These are phyloP conservation scores for Pythium phragmitis DNA, from an alignment of 352 stramenopile genomes.

Conservation along the genomic window DNA sequence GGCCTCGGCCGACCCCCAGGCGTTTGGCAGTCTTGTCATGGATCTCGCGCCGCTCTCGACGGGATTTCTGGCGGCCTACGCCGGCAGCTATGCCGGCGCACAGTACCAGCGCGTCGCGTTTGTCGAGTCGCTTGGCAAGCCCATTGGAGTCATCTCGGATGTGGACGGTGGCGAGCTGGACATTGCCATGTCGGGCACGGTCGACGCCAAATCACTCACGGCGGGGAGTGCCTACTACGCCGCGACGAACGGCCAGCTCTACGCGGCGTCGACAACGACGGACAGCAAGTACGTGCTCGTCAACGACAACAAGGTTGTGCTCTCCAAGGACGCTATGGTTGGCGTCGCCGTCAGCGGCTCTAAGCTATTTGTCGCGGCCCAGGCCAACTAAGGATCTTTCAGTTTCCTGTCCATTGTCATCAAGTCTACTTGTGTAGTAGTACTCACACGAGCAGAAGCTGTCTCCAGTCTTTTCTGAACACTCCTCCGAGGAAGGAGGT, in stretches of 20 bases:
- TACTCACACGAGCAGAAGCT: too few relatives aligned
- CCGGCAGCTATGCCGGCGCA: constrained; percentile 47
- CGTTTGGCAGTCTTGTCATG: constrained; percentile 49
- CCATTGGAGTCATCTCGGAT: constrained; percentile 70
- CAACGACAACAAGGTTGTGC: constrained; percentile 66
- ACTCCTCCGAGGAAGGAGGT: too few relatives aligned
- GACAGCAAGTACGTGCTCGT: constrained; percentile 60
- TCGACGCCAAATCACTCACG: constrained; percentile 44
- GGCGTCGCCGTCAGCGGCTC: constrained; percentile 60
- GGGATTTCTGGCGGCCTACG: constrained; percentile 57
- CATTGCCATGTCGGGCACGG: constrained; percentile 60
- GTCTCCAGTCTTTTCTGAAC: too few relatives aligned
- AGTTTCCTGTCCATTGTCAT: too few relatives aligned
- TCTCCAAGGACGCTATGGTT: constrained; percentile 76
- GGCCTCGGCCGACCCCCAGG: constrained; percentile 47
- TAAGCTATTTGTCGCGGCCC: constrained; percentile 50
- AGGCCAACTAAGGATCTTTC: constrained; percentile 21
- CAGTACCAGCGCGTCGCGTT: constrained; percentile 72
- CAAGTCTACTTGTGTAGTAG: too few relatives aligned
- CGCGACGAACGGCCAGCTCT: constrained; percentile 59
- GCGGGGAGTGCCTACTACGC: constrained; percentile 66
- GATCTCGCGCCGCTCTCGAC: constrained; percentile 54
- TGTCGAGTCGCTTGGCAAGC: constrained; percentile 69
- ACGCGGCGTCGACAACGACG: constrained; percentile 44
- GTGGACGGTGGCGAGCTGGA: constrained; percentile 48